These are phyloP conservation scores for Kwoniella shivajii DNA, from an alignment of 1,284 basidiomycete species.

Conservation along the genomic window DNA sequence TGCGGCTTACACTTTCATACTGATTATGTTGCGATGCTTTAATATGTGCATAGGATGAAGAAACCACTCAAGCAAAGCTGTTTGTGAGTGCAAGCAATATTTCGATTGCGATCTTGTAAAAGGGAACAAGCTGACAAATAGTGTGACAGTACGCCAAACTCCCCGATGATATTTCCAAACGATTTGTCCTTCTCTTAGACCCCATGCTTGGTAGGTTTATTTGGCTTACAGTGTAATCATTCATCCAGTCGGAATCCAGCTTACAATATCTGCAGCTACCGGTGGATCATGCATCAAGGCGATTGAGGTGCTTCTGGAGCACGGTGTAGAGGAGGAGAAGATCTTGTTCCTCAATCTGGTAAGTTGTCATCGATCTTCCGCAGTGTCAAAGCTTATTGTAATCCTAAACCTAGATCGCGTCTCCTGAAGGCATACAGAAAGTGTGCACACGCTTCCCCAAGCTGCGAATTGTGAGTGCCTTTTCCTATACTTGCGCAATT, in stretches of 20 bases:
- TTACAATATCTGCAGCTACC: conserved; percentile 64
- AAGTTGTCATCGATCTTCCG: conserved; percentile 25
- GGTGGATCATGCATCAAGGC: conserved; percentile 98
- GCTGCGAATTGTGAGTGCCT: conserved; percentile 70
- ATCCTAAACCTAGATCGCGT: conserved; percentile 67
- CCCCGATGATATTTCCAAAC: conserved; percentile 85
- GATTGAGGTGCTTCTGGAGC: conserved; percentile 87
- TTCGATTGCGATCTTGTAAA: no score
- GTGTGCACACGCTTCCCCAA: conserved; percentile 80
- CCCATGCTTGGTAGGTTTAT: conserved; percentile 84
- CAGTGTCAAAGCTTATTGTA: background rate
- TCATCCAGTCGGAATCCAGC: background rate
- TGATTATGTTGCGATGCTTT: background rate
- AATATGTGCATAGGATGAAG: conserved; percentile 70
- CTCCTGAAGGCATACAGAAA: conserved; percentile 84
- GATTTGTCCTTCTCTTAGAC: conserved; percentile 92
- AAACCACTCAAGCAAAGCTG: conserved; percentile 83
- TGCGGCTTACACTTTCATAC: background rate
- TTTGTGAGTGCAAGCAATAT: conserved; percentile 61
- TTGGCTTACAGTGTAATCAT: background rate
- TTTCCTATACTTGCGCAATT: conserved; percentile 41
- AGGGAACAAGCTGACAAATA: background rate
- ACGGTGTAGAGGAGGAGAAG: conserved; percentile 75
- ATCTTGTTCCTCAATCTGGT: conserved; percentile 98
- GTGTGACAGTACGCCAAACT: conserved; percentile 66